Conservation (phyloP, 192 early-diverging fungal species). For the Phycomyces nitens region DNA sequence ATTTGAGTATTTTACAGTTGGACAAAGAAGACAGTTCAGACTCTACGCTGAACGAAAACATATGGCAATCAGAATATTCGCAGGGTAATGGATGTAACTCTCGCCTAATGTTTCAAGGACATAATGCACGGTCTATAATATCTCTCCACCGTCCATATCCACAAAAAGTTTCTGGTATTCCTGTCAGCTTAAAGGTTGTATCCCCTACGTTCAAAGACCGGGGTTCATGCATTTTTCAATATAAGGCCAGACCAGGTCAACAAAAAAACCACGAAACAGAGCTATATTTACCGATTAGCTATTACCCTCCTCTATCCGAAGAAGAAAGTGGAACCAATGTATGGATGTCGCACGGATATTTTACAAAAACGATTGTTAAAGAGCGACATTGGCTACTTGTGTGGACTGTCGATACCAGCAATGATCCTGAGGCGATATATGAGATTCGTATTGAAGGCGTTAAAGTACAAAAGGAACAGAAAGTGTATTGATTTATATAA, state of each 20-base stretch:
- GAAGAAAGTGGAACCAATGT: conserved; percentile 1
- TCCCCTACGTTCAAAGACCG: conserved; percentile 7
- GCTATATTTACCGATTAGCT: conserved; percentile 45
- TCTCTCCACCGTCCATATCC: conserved; percentile 30
- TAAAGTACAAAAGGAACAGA: not conserved
- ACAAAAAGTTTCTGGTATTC: conserved; percentile 15
- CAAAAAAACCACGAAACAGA: conserved; percentile 32
- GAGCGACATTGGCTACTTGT: conserved; percentile 24
- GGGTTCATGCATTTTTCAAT: conserved; percentile 13
- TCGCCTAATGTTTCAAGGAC: not conserved
- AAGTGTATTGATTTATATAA: too few species aligned
- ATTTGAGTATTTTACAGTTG: conserved; percentile 41
- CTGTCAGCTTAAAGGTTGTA: conserved; percentile 10
- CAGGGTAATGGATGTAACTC: not conserved
- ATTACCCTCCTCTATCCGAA: conserved; percentile 39
- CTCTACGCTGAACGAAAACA: not conserved
- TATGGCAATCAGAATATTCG: not conserved
- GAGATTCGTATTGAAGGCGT: not conserved
- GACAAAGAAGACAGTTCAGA: not conserved
- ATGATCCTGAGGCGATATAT: not conserved
- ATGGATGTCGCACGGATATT: conserved; percentile 5
- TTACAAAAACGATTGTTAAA: not conserved
- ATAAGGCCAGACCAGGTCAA: not conserved
- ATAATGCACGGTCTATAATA: conserved; percentile 21
- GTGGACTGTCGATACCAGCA: conserved; percentile 6